Base-by-base conservation (phyloP, 2,329 filamentous ascomycete genomes). In the Metarhizium album region DNA sequence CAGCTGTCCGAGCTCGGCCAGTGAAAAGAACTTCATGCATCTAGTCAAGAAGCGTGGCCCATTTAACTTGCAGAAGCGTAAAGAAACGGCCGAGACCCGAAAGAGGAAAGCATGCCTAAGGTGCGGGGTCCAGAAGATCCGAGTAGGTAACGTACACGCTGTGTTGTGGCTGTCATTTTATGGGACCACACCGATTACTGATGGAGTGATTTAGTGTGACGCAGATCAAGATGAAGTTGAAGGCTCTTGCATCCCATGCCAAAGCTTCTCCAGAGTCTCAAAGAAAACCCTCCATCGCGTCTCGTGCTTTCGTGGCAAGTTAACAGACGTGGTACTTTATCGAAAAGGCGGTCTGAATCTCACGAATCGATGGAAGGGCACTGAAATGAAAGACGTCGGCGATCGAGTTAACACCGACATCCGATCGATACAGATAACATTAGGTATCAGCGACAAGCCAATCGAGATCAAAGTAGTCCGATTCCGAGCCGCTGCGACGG, bases 271-370 rank as follows among this genome's bases (percentile, higher is more conserved):
- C 11, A 61, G 58, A 27, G 64, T 63, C 1, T 75, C 73, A 0
- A 70, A 69, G 38, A 78, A 74, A 54, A 70, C 72, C 2, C 68
- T 77, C 4, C 74, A 77, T 49, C 62, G 64, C 23, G 58, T 72
- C 4, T 65, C 67, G 0, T 79, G 75, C 51, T 58, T 66, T 14
- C 69, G 74, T 13, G 67, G 63, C 54, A 73, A 71, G 54, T 60
- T 78, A 11, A 67, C 64, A 23, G 66, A 72, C 8, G 61, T 70
- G 16, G 55, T 62, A 1, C 58, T 74, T 3, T 72, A 67, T 53
- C 73, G 74, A n/a, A 58, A 59, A 1, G 68, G 71, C 4, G 71
- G 72, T 1, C 63, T 76, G 14, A 57, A 62, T 2, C 62, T 76
- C 24, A 78, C 75, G 0, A 53, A 57, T 3, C 66, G 73, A 22